These are phyloP conservation scores for Chrysosporium queenslandicum DNA, from an alignment of 2,329 filamentous ascomycete genomes.

Conservation along the genomic window DNA sequence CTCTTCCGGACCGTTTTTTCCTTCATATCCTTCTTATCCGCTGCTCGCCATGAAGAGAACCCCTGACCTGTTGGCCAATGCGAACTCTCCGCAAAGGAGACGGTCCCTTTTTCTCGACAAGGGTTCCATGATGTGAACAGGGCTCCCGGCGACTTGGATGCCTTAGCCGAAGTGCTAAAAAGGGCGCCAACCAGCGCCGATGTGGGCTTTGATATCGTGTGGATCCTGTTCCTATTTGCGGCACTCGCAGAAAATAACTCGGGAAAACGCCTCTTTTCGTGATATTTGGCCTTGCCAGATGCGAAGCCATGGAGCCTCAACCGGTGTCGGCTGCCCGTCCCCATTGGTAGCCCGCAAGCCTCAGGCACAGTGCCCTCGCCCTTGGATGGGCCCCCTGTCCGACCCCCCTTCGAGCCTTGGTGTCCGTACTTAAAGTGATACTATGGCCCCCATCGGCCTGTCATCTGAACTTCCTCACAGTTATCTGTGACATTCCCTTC, in stretches of 20 bases:
- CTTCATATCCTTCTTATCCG: too few relatives aligned
- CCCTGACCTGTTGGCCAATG: neutral
- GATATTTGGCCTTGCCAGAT: too few relatives aligned
- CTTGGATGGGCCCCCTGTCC: neutral
- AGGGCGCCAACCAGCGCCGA: neutral
- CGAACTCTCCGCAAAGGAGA: neutral
- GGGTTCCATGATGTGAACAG: neutral
- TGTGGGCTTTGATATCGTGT: neutral
- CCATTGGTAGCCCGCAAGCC: neutral
- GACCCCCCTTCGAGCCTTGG: neutral
- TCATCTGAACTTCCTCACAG: slow-evolving; percentile 11
- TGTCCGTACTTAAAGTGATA: neutral
- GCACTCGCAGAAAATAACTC: neutral
- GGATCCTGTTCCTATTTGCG: neutral
- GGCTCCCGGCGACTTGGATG: neutral
- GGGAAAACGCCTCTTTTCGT: too few relatives aligned
- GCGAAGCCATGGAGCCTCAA: neutral
- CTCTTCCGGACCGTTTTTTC: neutral
- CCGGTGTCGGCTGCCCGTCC: neutral
- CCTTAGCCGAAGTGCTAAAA: neutral
- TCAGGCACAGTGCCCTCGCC: neutral
- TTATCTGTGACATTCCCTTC: slow-evolving; percentile 9
- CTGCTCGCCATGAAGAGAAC: too few relatives aligned
- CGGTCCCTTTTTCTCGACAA: neutral
- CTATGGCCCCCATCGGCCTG: neutral